Base-by-base conservation (phyloP, 2,329 filamentous ascomycete genomes). In the Septoria petroselini region DNA sequence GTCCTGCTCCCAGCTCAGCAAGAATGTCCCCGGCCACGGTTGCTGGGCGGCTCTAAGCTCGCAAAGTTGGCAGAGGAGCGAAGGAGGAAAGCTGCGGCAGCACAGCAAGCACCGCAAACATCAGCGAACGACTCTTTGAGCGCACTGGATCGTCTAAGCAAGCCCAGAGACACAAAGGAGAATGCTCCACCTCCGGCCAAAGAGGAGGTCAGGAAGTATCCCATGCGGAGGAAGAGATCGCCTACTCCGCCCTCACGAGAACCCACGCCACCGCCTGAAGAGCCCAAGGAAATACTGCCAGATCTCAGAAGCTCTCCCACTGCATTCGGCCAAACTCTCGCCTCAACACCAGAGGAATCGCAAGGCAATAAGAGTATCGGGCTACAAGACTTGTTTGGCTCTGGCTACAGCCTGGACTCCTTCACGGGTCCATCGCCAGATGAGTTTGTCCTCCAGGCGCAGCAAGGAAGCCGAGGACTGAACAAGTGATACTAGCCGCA, bases 31-130 rank as follows among this genome's bases (percentile, higher is more conserved):
- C n/a, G 72, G 55, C 82, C 79, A 45, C 74, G 72, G 40, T 75
- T 98, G 0, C 70, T 95, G 2, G 94, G 93, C 23, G 94, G 93
- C 27, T 80, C 82, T 7, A 98, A 98, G 64, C 75, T 98, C 38
- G 91, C 95, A 61, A 89, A 89, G 40, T 74, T 98, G 34, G 91
- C 91, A 43, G 89, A 89, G 27, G 86, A 88, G 46, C 80, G 90
- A 21, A 91, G 90, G 67, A 91, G 88, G 70, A 95, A 90, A 68
- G 83, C 83, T 11, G 83, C 65, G 6, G 43, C 58, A n/a, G 33
- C 50, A 12, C 50, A 56, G 29, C 47, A 52, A n/a, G 37, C 50
- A 19, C 35, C 45, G 23, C 29, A 41, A 17, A 25, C 19, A 12
- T 34, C 52, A 18, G 29, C 50, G 12, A 44, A 43, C n/a, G 53